Evolutionary conservation across 352 stramenopile genomes (phyloP), one percentile per base, ranked within the genome.

Genomic region (Lagenidium giganteum): DNA sequence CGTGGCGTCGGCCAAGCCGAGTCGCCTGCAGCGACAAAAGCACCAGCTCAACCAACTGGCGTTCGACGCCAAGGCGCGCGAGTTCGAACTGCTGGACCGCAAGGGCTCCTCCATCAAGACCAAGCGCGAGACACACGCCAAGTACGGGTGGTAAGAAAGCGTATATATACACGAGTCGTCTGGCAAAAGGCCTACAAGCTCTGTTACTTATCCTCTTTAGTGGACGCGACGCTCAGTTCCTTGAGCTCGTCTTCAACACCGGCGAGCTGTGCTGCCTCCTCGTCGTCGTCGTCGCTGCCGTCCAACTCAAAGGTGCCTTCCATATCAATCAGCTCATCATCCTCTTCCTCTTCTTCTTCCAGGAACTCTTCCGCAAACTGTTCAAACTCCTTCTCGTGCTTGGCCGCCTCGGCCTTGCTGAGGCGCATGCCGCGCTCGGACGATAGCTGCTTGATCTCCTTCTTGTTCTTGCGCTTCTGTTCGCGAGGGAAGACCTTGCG

Each of bases 11-110:
- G 56, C 60, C 23, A 88, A 88, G 43, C 76, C 76, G 16, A 88
- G 61, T 52, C 73, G 78, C 18, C 57, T 90, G 47, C 78, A 90
- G 47, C 56, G 78, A 46, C 74, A 87, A 46, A 86, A 83, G 55
- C 78, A 90, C 44, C 78, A 90, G 49, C 62, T 90, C 35, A 90
- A 90, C 56, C 78, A 90, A 48, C 67, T 90, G 16, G 76, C 78
- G 1, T 90, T 90, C 27, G 78, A 90, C 47, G 78, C 78, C 35
- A 86, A 87, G 60, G 36, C 54, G 23, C 72, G 72, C 21, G 78
- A 90, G 46, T 74, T 83, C 44, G 74, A 90, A 27, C 54, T 90
- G 40, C 54, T 85, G 18, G 73, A 90, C 37, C 69, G 70, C 32
- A 81, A 82, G 46, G 54, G 70, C n/a, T 47, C 59, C 13, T 55